These are phyloP conservation scores for Sclerotinia nivalis DNA, from an alignment of 2,329 filamentous ascomycete species.

Conservation along the genomic window DNA sequence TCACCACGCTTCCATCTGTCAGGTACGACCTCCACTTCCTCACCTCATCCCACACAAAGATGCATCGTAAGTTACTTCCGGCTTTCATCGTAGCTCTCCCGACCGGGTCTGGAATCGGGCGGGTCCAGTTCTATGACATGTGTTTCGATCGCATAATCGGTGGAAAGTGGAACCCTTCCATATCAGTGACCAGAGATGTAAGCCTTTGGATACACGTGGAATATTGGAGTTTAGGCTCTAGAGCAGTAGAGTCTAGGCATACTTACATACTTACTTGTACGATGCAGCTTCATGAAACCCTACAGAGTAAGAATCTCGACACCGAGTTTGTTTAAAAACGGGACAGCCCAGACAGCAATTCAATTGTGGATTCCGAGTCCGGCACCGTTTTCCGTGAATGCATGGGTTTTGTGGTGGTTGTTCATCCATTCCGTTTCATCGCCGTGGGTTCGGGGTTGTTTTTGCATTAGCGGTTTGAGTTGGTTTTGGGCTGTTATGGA, in stretches of 20 bases:
- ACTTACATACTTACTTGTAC: neutral
- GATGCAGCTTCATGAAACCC: neutral
- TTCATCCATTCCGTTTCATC: slow-evolving; percentile 8
- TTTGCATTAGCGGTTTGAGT: neutral
- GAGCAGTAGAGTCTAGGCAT: neutral
- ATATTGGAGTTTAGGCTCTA: neutral
- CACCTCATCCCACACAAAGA: slow-evolving; percentile 3
- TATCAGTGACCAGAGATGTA: neutral
- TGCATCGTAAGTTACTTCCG: neutral
- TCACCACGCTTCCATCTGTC: slow-evolving; percentile 16
- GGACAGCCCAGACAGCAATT: neutral
- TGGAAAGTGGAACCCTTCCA: slow-evolving; percentile 2
- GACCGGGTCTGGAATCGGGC: slow-evolving; percentile 8
- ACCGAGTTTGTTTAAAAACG: slow-evolving; percentile 11
- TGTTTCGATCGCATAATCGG: neutral
- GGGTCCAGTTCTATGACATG: slow-evolving; percentile 14
- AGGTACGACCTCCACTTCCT: slow-evolving; percentile 18
- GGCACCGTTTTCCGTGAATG: slow-evolving; percentile 3
- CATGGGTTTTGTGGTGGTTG: neutral
- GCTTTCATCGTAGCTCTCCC: slow-evolving; percentile 3
- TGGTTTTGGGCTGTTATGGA: slow-evolving; percentile 9
- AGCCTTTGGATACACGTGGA: slow-evolving; percentile 13
- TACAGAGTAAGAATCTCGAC: slow-evolving; percentile 3
- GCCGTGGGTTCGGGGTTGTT: slow-evolving; percentile 2
- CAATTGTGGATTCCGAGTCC: slow-evolving; percentile 7